Evolutionary conservation across 192 early-diverging fungal genomes (phyloP).

Genomic region (Rhizophagus prolifer): DNA sequence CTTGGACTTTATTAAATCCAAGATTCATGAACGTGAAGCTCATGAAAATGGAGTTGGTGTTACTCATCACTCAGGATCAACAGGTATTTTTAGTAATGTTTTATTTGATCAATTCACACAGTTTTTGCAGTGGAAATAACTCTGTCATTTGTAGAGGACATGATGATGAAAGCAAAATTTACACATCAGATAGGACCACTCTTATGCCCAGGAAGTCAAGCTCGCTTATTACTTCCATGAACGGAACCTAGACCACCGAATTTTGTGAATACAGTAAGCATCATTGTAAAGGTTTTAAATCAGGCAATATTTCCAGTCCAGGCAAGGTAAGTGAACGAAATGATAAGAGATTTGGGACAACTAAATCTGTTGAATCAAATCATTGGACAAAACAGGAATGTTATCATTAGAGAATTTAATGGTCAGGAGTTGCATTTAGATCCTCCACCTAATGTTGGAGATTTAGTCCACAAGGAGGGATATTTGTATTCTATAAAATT

Average conservation of each 20-base stretch:
- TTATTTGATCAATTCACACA: slow-evolving; percentile 1
- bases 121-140: not conserved
- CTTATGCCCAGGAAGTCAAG: not conserved
- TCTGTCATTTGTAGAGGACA: not conserved
- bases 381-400: not conserved
- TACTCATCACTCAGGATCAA: slow-evolving; percentile 1
- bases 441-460: not conserved
- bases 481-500: not conserved
- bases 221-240: not conserved
- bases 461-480: not conserved
- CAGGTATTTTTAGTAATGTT: not conserved
- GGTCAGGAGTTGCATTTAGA: not conserved
- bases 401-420: slow-evolving; percentile 2
- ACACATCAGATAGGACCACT: not conserved
- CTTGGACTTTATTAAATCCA: not conserved
- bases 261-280: not conserved
- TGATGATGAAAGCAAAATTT: not conserved
- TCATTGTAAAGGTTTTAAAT: not conserved
- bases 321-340: not conserved
- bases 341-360: not conserved
- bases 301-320: not conserved
- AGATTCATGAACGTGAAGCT: not conserved
- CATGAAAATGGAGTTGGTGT: not conserved
- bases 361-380: not conserved
- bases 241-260: not conserved